Conservation (phyloP, 305 asterid species). For the Vinca major region DNA sequence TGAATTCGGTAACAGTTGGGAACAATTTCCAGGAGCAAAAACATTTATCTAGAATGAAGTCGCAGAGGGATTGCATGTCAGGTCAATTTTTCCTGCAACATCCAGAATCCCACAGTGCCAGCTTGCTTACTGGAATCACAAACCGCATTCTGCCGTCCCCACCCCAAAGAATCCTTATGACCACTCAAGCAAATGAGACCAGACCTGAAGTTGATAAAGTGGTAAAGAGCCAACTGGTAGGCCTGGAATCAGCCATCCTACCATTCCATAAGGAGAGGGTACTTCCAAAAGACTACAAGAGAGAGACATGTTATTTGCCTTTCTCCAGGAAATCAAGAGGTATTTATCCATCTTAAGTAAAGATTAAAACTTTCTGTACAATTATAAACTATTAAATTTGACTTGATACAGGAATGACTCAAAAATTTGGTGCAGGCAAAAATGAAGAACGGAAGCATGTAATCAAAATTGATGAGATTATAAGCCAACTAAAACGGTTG, state of each 20-base stretch:
- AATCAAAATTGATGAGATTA: constrained; percentile 35
- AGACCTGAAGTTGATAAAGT: constrained; percentile 21
- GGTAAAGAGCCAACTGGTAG: constrained; percentile 23
- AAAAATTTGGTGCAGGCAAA: constrained; percentile 36
- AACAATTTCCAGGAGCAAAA: constrained; percentile 31
- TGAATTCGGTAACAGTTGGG: constrained; percentile 18
- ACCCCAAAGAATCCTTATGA: constrained; percentile 22
- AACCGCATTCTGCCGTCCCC: constrained; percentile 13
- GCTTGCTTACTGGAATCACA: constrained; percentile 25
- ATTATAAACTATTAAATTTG: constrained; percentile 7
- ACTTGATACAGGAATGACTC: constrained; percentile 16
- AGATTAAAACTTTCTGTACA: constrained; percentile 5
- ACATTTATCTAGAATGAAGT: constrained; percentile 27
- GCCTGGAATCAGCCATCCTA: constrained; percentile 29
- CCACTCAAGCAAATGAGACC: constrained; percentile 25
- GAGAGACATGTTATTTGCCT: constrained; percentile 23
- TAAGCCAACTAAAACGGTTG: constrained; percentile 34
- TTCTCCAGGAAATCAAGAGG: constrained; percentile 40
- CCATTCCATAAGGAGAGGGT: constrained; percentile 19
- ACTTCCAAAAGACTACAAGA: constrained; percentile 30
- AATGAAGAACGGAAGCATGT: constrained; percentile 18
- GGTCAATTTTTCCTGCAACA: constrained; percentile 20
- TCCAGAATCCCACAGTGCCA: constrained; percentile 25
- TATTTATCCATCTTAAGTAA: constrained; percentile 20
- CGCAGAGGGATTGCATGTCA: constrained; percentile 24